Base-by-base conservation (phyloP, 2,329 filamentous ascomycete species). In the Piedraia hortae region DNA sequence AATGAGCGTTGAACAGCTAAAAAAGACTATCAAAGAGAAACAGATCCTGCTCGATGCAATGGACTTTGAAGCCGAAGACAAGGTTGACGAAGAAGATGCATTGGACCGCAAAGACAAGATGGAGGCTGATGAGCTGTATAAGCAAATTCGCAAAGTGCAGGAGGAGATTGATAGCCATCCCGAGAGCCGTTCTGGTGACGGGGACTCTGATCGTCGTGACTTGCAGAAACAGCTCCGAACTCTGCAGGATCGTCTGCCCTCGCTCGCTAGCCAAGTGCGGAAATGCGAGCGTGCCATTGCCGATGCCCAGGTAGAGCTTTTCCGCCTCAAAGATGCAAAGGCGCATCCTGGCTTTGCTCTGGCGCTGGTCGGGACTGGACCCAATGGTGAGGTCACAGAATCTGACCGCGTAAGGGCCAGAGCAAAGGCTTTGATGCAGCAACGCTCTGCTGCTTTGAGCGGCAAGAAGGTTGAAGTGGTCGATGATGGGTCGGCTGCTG, bases 381-480 rank as follows among this genome's bases (percentile, higher is more conserved):
- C 80, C 26, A 82, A 82, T 19, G 85, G 85, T 23, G 51, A 64
- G 19, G 64, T 97, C 18, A 97, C 85, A 0, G 85, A 97, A 46
- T 72, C 77, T 3, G 85, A 97, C 47, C 66, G 82, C 24, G 62
- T 93, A 33, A 93, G 91, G 52, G 85, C 85, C 16, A 66, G 80
- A 34, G 82, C 85, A 14, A 89, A 80, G 49, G 82, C 82, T 17
- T 89, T 91, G 66, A 97, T 97, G 85, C 82, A 93, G 49, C 80
- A 90, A 38, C 71, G 85, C 27, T 80, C 85, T 33, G 85, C 85
- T 25, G 82, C 85, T 10, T 51, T 97, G 30, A 77, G 78, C 11
- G 85, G 85, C 26, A 77, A 70, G 45, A 51, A 69, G 19, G 54
- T 66, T 20, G 65, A 74, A 16, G 45, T 53, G 2, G 53, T 51